Evolutionary conservation across 768 basidiomycete genomes (phyloP), one percentile per base, ranked within the genome.

Genomic region (Lanmaoa pseudosensibilis): DNA sequence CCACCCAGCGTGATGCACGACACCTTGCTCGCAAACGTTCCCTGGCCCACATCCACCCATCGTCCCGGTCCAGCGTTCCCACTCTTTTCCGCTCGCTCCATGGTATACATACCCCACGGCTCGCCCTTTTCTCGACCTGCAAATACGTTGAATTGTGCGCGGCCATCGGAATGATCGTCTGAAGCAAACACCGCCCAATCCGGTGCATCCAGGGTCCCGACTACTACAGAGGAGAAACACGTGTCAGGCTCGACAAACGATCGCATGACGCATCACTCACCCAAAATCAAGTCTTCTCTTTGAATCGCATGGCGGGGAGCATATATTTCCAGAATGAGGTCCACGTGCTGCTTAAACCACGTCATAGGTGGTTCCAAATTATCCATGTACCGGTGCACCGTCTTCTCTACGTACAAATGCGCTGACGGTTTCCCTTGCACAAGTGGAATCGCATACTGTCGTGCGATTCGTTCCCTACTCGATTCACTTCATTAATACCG

Each of bases 101-200:
- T 80, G 3, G 83, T 82, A 68, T 90, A 91, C 16, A 78, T 78
- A 8, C 91, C 91, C 91, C 91, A 94, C 2, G 84, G 80, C 43
- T 83, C 79, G 4, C 85, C 84, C 32, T 65, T 64, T 54, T 72
- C 77, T 3, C 80, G 73, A 13, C 71, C 58, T 4, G 81, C 73
- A 65, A 83, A 86, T 13, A 90, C 85, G 55, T 88, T 87, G 74
- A 92, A 92, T 66, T 86, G 83, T 6, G 78, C 82, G 78, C 87
- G 63, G 4, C 84, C 80, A 60, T 86, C 80, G 2, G 78, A 81
- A 70, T 90, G 87, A 55, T 76, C 76, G 55, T 90, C 86, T 62
- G 87, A 87, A 37, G 92, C 89, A 59, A 91, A 85, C 25, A 90
- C 71, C 0, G 83, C 90, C 70, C 89, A 88, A 54, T 88, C 86